Conservation (phyloP, 371 early-diverging fungal species). For the Mucor velutinosus region DNA sequence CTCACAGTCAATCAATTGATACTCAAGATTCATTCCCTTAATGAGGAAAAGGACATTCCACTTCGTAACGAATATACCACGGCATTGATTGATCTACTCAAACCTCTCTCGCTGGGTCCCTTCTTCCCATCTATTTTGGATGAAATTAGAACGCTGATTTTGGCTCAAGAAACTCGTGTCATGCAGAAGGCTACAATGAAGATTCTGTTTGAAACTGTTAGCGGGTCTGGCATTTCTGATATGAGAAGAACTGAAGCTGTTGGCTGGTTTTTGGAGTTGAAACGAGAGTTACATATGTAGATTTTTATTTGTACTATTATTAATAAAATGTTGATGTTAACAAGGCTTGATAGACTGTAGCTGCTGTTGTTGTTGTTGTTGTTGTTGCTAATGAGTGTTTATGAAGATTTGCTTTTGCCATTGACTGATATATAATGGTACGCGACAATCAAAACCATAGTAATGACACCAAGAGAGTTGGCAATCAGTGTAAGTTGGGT, state of each 20-base stretch:
- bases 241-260: constrained; percentile 53
- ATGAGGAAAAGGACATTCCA: constrained; percentile 20
- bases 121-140: constrained; percentile 41
- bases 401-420: constrained; percentile 18
- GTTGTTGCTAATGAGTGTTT: neutral
- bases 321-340: neutral
- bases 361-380: neutral
- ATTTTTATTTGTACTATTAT: neutral
- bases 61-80: constrained; percentile 37
- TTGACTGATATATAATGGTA: constrained; percentile 64
- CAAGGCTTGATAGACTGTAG: neutral
- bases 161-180: constrained; percentile 19
- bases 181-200: constrained; percentile 42
- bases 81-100: constrained; percentile 43
- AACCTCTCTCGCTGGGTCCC: constrained; percentile 52
- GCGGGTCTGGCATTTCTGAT: constrained; percentile 53
- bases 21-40: constrained; percentile 35
- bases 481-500: constrained; percentile 59
- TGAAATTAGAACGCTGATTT: constrained; percentile 23
- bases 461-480: constrained; percentile 56
- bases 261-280: constrained; percentile 51
- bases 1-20: constrained; percentile 54
- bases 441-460: constrained; percentile 61
- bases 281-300: constrained; percentile 25
- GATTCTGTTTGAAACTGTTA: constrained; percentile 50